Percentiles rank a stretch among this genome's conserved stretches.
Conservation (phyloP, 257 asterid genomes). For the Nicotiana benthamiana region DNA sequence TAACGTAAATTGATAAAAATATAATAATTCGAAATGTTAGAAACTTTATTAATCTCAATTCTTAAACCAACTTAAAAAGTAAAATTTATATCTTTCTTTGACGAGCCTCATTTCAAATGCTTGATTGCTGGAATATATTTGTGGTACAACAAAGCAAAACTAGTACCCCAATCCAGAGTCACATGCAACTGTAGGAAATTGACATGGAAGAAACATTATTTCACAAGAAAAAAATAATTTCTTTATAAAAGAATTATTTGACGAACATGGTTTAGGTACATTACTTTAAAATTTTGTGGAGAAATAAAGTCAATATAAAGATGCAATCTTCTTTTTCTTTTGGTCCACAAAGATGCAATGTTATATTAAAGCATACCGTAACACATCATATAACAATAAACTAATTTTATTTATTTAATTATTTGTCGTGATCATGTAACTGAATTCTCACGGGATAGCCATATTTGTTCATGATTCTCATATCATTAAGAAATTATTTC, state of each 20-base stretch:
- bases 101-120: not conserved
- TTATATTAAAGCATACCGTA: not conserved
- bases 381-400: not conserved
- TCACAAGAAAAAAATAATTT: not conserved
- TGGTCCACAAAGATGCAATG: too few relatives aligned
- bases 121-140: not conserved
- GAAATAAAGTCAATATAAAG: not conserved
- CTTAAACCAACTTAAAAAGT: not conserved
- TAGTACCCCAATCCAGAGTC: not conserved
- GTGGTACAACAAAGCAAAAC: not conserved
- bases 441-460: not conserved
- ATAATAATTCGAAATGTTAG: not conserved
- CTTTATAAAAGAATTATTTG: not conserved
- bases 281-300: not conserved
- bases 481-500: not conserved
- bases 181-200: constrained; percentile 4
- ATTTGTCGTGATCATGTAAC: not conserved
- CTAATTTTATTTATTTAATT: not conserved
- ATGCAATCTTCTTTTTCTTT: not conserved
- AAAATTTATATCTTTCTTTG: not conserved
- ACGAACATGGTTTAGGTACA: not conserved
- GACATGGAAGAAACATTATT: not conserved
- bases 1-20: not conserved
- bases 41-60: not conserved
- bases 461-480: not conserved